Conservation (phyloP, 108 stramenopile genomes). For the Bacterosira constricta region DNA sequence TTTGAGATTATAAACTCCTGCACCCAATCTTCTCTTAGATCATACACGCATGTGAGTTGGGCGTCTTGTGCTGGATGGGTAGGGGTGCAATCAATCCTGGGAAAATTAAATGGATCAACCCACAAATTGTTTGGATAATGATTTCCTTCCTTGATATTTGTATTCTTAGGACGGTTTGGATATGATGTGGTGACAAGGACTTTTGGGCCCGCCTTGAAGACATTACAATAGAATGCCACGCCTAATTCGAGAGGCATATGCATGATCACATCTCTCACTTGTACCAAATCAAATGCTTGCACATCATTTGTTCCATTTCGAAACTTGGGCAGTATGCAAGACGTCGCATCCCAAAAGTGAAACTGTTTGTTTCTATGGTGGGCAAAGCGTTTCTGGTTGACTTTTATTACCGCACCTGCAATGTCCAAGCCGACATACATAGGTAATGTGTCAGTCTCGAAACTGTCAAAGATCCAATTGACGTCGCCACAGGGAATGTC, state of each 20-base stretch:
- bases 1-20: not conserved
- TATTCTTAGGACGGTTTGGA: not conserved
- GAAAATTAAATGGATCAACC: conserved; percentile 20
- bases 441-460: conserved; percentile 22
- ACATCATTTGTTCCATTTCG: no score
- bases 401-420: not conserved
- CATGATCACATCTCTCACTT: conserved; percentile 29
- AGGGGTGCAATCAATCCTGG: conserved; percentile 1
- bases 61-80: conserved; percentile 16
- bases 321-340: conserved; percentile 16
- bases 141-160: not conserved
- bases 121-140: conserved; percentile 16
- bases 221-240: conserved; percentile 22
- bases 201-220: conserved; percentile 20
- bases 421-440: conserved; percentile 31
- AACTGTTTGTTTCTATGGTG: conserved; percentile 27
- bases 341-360: conserved; percentile 16
- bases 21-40: conserved; percentile 20
- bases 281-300: conserved; percentile 25
- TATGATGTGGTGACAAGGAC: conserved; percentile 25
- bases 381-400: conserved; percentile 8
- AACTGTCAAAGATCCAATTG: conserved; percentile 45
- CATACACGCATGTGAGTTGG: conserved; percentile 30
- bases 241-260: conserved; percentile 11
- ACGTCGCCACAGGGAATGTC: conserved; percentile 38